These are phyloP conservation scores for Mycena floridula DNA, from an alignment of 768 basidiomycete species.

Conservation along the genomic window DNA sequence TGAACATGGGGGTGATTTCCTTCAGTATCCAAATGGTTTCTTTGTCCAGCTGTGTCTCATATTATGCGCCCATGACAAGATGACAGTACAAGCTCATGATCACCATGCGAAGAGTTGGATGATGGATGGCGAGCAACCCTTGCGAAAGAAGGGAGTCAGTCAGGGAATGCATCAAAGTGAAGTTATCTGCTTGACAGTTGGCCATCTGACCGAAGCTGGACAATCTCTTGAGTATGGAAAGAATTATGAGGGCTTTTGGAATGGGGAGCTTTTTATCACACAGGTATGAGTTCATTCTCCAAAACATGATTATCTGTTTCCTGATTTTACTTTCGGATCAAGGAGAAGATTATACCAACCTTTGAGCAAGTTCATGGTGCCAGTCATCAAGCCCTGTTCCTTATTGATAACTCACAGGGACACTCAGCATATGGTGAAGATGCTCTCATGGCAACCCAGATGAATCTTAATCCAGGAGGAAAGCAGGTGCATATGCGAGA, in stretches of 20 bases:
- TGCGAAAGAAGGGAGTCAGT: constrained; percentile 26
- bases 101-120: constrained; percentile 12
- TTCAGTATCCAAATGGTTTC: constrained; percentile 14
- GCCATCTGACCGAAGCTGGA: constrained; percentile 20
- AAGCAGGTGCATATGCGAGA: constrained; percentile 16
- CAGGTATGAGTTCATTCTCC: constrained; percentile 17
- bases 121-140: constrained; percentile 11
- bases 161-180: constrained; percentile 26
- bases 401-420: constrained; percentile 20
- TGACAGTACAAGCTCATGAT: constrained; percentile 35
- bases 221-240: constrained; percentile 25
- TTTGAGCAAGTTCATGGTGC: constrained; percentile 8
- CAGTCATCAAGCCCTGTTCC: constrained; percentile 7
- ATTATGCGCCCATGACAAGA: constrained; percentile 30
- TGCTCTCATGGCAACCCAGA: constrained; percentile 10
- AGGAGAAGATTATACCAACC: constrained; percentile 14
- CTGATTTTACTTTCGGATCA: constrained; percentile 13
- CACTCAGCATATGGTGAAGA: constrained; percentile 18
- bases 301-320: not conserved
- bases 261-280: constrained; percentile 20
- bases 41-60: constrained; percentile 14
- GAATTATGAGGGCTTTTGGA: constrained; percentile 24
- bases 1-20: constrained; percentile 1
- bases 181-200: constrained; percentile 27
- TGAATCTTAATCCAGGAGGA: constrained; percentile 19